Base-by-base conservation (phyloP, 2,329 filamentous ascomycete species). In the Cercospora berteroae region DNA sequence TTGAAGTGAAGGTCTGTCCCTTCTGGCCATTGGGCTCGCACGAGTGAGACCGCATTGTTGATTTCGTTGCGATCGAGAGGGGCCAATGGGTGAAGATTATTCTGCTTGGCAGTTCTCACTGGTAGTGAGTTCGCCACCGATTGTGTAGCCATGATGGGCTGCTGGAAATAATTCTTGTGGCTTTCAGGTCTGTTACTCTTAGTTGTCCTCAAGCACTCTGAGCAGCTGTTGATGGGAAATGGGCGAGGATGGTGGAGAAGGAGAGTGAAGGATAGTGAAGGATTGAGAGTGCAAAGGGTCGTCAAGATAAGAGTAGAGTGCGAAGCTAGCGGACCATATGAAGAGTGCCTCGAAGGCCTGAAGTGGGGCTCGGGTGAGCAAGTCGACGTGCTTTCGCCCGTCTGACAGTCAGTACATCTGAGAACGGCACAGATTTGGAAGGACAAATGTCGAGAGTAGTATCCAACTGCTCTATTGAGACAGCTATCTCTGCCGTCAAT, bases 1-100 rank as follows among this genome's bases (percentile, higher is more conserved):
- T 92, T 92, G 83, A 87, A 88, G 61, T 88, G 85, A 52, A 89
- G 75, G 31, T 85, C 81, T 2, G 83, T 85, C 25, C 82, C 81
- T 12, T 80, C 78, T 0, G 87, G 87, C 85, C 87, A 89, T 64
- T 82, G 79, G 57, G 77, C 76, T 66, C 79, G 83, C 69, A 90
- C 80, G 33, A 88, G 77, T 1, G 77, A 72, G 6, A 84, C 80
- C 29, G 83, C 82, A 55, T 81, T 78, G 13, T 79, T 79, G 69
- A 90, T 88, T 76, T 90, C 88, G 23, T 78, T 74, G n/a, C 81
- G 81, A 29, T 82, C 84, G 50, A 90, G 80, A 36, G 88, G 87
- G 5, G 86, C 85, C 62, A 90, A 82, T 10, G 88, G 88, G 71
- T 90, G 88, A n/a, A 73, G 50, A 27, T 59, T 23, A 36, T 60